These are phyloP conservation scores for Polyporus tsugae DNA, from an alignment of 1,284 basidiomycete species.

Conservation along the genomic window DNA sequence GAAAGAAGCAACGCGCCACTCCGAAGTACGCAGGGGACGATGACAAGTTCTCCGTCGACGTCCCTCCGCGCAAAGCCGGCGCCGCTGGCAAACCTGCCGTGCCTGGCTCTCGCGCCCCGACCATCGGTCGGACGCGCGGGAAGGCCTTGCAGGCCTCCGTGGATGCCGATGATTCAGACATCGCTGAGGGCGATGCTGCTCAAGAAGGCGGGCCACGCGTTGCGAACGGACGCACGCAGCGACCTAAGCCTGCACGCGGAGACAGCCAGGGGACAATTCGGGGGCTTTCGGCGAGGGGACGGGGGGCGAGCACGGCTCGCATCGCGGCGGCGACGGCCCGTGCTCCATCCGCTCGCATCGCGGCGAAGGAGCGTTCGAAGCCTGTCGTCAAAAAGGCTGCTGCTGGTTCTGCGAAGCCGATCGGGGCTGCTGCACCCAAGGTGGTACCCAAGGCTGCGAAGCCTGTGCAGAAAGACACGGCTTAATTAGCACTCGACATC, in stretches of 20 bases:
- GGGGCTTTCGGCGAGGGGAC: constrained; percentile 11
- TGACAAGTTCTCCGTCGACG: constrained; percentile 25
- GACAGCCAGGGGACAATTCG: constrained; percentile 28
- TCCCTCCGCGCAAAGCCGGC: constrained; percentile 23
- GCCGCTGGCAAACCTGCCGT: constrained; percentile 14
- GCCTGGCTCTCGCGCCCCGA: constrained; percentile 17
- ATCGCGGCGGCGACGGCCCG: neutral
- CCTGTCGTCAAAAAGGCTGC: constrained; percentile 20
- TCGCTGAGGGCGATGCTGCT: constrained; percentile 13
- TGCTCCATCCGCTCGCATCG: constrained; percentile 23
- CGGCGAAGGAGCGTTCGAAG: constrained; percentile 21
- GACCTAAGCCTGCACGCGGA: constrained; percentile 24
- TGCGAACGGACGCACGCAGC: constrained; percentile 17
- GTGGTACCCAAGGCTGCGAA: constrained; percentile 1
- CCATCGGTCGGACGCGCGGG: constrained; percentile 21
- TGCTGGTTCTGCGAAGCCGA: neutral
- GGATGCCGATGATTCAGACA: constrained; percentile 10
- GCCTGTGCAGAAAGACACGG: constrained; percentile 3
- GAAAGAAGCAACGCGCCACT: constrained; percentile 39
- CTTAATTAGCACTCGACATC: neutral
- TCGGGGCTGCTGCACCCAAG: constrained; percentile 5
- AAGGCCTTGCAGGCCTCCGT: constrained; percentile 16
- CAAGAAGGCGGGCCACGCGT: constrained; percentile 26
- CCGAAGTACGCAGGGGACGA: constrained; percentile 31
- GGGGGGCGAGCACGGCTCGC: constrained; percentile 3